phyloP scores from a whole-genome alignment of 2,329 filamentous ascomycete species.

The Cercospora nicotianae region DNA sequence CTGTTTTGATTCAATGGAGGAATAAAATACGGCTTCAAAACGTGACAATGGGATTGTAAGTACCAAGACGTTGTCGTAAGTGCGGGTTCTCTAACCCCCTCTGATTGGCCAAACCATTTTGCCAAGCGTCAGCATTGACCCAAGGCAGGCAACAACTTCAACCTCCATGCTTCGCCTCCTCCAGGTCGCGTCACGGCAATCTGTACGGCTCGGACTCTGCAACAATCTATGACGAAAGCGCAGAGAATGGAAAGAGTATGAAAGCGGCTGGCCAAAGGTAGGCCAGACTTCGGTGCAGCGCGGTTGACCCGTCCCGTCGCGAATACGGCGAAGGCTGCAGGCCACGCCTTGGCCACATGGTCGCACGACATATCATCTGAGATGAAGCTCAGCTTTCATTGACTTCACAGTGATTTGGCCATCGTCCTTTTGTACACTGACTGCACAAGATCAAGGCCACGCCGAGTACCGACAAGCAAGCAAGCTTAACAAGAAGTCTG shows the following conservation, averaged over 20 bases:
- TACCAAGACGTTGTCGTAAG: constrained; percentile 4
- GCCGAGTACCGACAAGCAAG: not conserved
- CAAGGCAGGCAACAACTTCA: not conserved
- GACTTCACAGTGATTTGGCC: not conserved
- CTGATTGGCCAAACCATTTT: constrained; percentile 2
- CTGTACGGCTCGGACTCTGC: not conserved
- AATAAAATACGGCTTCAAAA: not conserved
- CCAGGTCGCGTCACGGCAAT: not conserved
- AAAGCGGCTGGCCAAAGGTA: not conserved
- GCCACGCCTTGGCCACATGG: not conserved
- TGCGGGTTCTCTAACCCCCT: not conserved
- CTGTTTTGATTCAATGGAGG: not conserved
- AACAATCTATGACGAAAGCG: not conserved
- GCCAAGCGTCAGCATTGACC: not conserved
- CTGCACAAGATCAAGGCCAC: not conserved
- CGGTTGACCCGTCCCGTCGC: not conserved
- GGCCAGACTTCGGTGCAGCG: not conserved
- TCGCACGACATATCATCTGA: constrained; percentile 1
- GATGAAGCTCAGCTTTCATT: not conserved
- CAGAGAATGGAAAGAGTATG: not conserved
- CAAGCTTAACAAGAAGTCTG: constrained; percentile 11
- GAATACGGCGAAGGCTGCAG: not conserved
- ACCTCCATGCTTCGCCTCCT: not conserved
- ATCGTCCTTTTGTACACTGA: not conserved
- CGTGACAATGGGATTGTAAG: not conserved